phyloP scores from a whole-genome alignment of 805 yeast species.

The Hemisphaericaspora nanyangensis region DNA sequence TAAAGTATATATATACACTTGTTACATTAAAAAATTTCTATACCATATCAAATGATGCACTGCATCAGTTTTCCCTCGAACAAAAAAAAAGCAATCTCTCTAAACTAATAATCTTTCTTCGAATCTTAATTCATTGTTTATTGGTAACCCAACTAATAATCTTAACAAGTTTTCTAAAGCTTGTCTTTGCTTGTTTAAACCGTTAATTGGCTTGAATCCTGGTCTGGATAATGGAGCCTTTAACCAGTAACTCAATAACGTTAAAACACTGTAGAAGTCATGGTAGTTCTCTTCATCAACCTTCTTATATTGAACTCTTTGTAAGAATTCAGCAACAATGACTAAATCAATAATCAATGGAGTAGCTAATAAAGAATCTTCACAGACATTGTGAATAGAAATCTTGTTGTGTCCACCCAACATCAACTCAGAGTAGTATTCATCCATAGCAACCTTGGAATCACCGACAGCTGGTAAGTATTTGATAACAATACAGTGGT shows the following conservation, averaged over 20 bases:
- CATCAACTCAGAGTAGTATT: constrained; percentile 94
- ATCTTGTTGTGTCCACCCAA: constrained; percentile 96
- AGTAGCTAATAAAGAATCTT: constrained; percentile 90
- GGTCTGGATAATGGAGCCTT: constrained; percentile 94
- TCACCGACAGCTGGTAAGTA: constrained; percentile 94
- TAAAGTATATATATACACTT: too few relatives aligned
- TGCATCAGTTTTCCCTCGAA: too few relatives aligned
- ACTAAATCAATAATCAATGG: constrained; percentile 91
- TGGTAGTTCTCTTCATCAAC: constrained; percentile 49
- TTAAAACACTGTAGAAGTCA: constrained; percentile 76
- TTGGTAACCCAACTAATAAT: constrained; percentile 84
- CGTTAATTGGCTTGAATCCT: constrained; percentile 86
- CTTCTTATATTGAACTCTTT: constrained; percentile 77
- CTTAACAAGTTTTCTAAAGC: constrained; percentile 90
- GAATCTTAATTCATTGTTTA: constrained; percentile 86
- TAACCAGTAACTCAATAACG: constrained; percentile 90
- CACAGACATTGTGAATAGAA: constrained; percentile 92
- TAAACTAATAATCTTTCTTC: constrained; percentile 69
- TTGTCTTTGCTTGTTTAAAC: constrained; percentile 90
- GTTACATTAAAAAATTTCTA: neutral
- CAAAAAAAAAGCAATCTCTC: too few relatives aligned
- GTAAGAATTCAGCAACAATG: constrained; percentile 83
- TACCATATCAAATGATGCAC: too few relatives aligned
- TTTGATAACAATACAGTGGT: constrained; percentile 93
- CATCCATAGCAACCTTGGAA: constrained; percentile 97